phyloP scores from a whole-genome alignment of 2,329 filamentous ascomycete species.

The Teratosphaeriaceae sp. region DNA sequence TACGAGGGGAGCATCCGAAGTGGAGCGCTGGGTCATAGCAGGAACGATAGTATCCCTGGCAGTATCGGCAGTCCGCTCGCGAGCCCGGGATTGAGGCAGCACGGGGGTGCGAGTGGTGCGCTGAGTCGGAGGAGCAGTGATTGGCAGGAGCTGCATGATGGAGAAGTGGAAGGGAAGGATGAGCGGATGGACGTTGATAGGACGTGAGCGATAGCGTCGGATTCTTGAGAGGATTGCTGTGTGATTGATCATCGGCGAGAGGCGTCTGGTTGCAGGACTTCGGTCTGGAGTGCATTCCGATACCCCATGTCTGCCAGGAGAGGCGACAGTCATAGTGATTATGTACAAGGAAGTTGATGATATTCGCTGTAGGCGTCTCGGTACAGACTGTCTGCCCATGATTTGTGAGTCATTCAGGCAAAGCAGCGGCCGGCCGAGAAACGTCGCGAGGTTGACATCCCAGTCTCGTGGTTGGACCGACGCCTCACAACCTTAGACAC shows the following conservation, averaged over 20 bases:
- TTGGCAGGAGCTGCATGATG: conserved; percentile 15
- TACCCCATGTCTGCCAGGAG: background rate
- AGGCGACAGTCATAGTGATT: too few relatives aligned
- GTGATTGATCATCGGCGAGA: too few relatives aligned
- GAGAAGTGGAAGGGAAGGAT: conserved; percentile 9
- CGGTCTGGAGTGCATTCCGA: background rate
- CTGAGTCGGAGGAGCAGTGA: conserved; percentile 20
- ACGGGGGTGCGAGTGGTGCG: conserved; percentile 15
- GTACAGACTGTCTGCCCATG: too few relatives aligned
- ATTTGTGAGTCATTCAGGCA: too few relatives aligned
- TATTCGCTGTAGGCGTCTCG: background rate
- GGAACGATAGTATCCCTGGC: conserved; percentile 74
- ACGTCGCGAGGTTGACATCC: too few relatives aligned
- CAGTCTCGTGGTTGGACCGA: too few relatives aligned
- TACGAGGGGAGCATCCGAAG: conserved; percentile 77
- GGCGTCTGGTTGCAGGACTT: background rate
- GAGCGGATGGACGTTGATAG: background rate
- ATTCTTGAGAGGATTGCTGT: too few relatives aligned
- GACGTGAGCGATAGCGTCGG: too few relatives aligned
- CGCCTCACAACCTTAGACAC: too few relatives aligned
- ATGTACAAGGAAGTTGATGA: background rate
- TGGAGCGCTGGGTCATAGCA: conserved; percentile 66
- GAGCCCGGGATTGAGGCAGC: conserved; percentile 34
- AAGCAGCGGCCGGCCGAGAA: too few relatives aligned
- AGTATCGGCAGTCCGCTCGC: conserved; percentile 65